These are phyloP conservation scores for Hyphopichia burtonii DNA, from an alignment of 1,139 yeast genomes.

Conservation along the genomic window DNA sequence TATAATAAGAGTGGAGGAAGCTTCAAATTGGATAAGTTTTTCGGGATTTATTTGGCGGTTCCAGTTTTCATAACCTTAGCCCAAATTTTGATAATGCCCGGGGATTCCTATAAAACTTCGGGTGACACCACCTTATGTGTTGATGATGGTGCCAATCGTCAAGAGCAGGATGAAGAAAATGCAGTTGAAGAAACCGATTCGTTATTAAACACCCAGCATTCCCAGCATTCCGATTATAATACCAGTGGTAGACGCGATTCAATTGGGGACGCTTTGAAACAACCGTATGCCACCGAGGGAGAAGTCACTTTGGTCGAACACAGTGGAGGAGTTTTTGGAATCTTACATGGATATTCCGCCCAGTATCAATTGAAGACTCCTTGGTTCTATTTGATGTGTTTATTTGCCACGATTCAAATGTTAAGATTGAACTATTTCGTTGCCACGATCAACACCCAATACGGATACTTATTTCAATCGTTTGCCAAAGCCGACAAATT, in stretches of 20 bases:
- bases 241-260: constrained; percentile 33
- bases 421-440: constrained; percentile 46
- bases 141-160: constrained; percentile 7
- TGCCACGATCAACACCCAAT: constrained; percentile 46
- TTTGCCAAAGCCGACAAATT: constrained; percentile 25
- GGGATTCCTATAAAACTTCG: constrained; percentile 39
- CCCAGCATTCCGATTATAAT: neutral
- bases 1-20: constrained; percentile 26
- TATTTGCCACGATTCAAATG: constrained; percentile 44
- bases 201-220: constrained; percentile 9
- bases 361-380: constrained; percentile 38
- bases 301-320: constrained; percentile 32
- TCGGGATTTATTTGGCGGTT: constrained; percentile 35
- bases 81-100: constrained; percentile 43
- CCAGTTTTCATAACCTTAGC: constrained; percentile 40
- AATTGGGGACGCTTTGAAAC: constrained; percentile 47
- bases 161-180: neutral
- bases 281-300: constrained; percentile 43
- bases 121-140: constrained; percentile 27
- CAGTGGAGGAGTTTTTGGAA: constrained; percentile 43
- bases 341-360: constrained; percentile 46
- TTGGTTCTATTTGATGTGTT: constrained; percentile 42
- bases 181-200: constrained; percentile 21
- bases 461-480: constrained; percentile 37
- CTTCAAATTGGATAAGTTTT: constrained; percentile 34